Conservation (phyloP, 2,329 filamentous ascomycete species). For the Xylaria sp. region DNA sequence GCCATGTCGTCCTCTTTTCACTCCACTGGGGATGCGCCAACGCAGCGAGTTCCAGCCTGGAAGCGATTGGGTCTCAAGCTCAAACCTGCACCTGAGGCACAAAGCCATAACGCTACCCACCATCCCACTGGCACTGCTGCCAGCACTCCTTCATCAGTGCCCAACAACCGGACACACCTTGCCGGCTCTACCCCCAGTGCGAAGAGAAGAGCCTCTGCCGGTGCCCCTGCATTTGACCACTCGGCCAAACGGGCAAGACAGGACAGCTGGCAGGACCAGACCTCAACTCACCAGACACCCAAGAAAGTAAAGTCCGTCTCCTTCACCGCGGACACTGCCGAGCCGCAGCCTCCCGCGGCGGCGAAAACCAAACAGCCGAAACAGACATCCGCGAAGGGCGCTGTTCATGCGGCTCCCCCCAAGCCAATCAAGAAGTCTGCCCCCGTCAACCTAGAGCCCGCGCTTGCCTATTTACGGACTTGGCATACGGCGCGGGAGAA, state of each 20-base stretch:
- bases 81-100: slow-evolving; percentile 50
- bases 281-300: slow-evolving; percentile 42
- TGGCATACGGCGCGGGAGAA: slow-evolving; percentile 72
- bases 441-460: slow-evolving; percentile 61
- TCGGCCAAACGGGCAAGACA: slow-evolving; percentile 41
- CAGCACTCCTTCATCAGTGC: slow-evolving; percentile 31
- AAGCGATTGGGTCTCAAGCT: slow-evolving; percentile 69
- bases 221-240: slow-evolving; percentile 40
- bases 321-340: slow-evolving; percentile 42
- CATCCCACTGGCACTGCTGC: slow-evolving; percentile 35
- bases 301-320: slow-evolving; percentile 58
- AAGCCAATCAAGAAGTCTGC: slow-evolving; percentile 36
- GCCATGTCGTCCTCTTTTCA: slow-evolving; percentile 48
- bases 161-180: slow-evolving; percentile 28
- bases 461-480: slow-evolving; percentile 76
- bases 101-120: slow-evolving; percentile 39
- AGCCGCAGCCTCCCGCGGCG: slow-evolving; percentile 29
- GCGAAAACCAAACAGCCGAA: slow-evolving; percentile 42
- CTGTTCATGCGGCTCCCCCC: slow-evolving; percentile 35
- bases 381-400: slow-evolving; percentile 46
- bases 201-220: slow-evolving; percentile 42
- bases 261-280: slow-evolving; percentile 37
- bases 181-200: slow-evolving; percentile 30
- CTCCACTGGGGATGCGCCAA: slow-evolving; percentile 49
- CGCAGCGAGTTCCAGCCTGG: slow-evolving; percentile 61